Evolutionary conservation across 2,329 filamentous ascomycete genomes (phyloP), one percentile per base, ranked within the genome.

Genomic region (Byssoonygena ceratinophila): DNA sequence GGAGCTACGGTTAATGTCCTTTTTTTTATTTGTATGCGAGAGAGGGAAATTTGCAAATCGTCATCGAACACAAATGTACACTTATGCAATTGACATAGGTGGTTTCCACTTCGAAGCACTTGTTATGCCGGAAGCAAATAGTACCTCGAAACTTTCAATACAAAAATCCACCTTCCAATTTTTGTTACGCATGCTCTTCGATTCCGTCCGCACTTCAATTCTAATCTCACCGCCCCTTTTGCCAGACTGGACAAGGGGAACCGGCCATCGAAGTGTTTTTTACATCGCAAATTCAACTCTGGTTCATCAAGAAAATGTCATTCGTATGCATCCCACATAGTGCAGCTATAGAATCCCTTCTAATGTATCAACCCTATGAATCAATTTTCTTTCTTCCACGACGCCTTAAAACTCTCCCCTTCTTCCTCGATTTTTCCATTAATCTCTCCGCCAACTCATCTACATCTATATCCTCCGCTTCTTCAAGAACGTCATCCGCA

Each of bases 401-500:
- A 23, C 36, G 40, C 23, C 32, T 47, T 18, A 39, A 14, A 29
- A 25, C 27, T 40, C 39, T 40, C n/a, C 41, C 36, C 31, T 41
- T 67, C 29, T 59, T 61, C 52, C 62, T 67, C 22, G 61, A 60
- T 52, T 60, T 57, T 52, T 68, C 64, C 22, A 69, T 55, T 8
- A 61, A 60, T 39, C 58, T 61, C 36, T 61, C 57, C 22, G 70
- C 60, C 50, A 62, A 63, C 36, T 64, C 62, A 25, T 63, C 61
- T 18, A 66, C 59, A 51, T 66, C 64, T 46, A 66, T 58, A 36
- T 68, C 64, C 25, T 68, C 63, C 20, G 63, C 55, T 54, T 71
- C 68, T 14, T 69, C 68, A 48, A 69, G 68, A 22, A 76, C 57
- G 60, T 78, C 76, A 43, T 79, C 76, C 23, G 75, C 65, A 3